Evolutionary conservation across 169 alveolate species (phyloP), one percentile per base, ranked within the genome.

Genomic region (Plasmodium gaboni): DNA sequence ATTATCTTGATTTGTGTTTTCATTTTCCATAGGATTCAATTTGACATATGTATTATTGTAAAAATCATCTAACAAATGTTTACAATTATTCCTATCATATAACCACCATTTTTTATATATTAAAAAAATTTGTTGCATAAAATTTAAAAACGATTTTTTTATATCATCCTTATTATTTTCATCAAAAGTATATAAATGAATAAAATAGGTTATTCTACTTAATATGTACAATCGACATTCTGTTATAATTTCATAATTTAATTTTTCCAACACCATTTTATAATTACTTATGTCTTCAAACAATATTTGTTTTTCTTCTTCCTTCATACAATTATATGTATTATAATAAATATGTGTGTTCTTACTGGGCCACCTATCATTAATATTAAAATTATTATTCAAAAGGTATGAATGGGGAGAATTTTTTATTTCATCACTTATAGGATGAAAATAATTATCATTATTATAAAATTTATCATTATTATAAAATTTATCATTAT

Each of bases 171-270:
- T 60, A 32, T 72, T 24, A 48, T 28, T 26, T 68, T 83, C 85
- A 24, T 76, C 76, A 50, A 55, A 71, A 38, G 68, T 42, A 57
- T 83, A 83, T 68, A 83, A 9, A 50, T 83, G 80, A 48, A 83
- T 68, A 17, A 68, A 68, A 24, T 61, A 60, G 19, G 85, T 57
- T 12, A 69, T 68, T 68, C 91, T 22, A 17, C 91, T 83, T 48
- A 83, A 63, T 32, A 83, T 83, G 32, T 83, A 83, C 60, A 83
- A 68, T 60, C 91, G 68, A 17, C 91, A 83, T 55, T 83, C 91
- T 1, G 55, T 32, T 46, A 83, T 46, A 67, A 83, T 83, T 28
- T 42, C 57, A 48, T 67, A 83, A 55, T 83, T 83, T 42, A 83
- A 26, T 46, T 68, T 83, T 24, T 72, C 46, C 46, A 83, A 15